These are phyloP conservation scores for Amanita inopinata DNA, from an alignment of 768 basidiomycete genomes.

Conservation along the genomic window DNA sequence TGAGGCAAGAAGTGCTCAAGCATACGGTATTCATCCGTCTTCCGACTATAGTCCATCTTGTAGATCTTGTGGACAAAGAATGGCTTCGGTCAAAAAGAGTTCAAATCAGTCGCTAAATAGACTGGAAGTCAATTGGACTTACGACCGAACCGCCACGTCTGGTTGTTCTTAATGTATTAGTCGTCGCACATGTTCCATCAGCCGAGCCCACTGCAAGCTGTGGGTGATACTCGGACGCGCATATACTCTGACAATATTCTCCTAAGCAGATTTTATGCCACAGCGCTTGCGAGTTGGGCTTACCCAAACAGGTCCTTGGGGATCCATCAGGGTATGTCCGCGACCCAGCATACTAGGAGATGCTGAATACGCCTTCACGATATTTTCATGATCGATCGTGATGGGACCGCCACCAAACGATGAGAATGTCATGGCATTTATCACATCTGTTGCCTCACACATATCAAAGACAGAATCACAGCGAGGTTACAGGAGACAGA, in stretches of 20 bases:
- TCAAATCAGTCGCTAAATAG: too few relatives aligned
- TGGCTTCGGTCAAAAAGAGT: constrained; percentile 33
- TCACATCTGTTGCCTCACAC: constrained; percentile 44
- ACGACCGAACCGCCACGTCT: constrained; percentile 67
- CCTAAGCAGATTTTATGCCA: not conserved
- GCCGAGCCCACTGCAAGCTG: constrained; percentile 75
- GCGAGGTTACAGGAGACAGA: constrained; percentile 19
- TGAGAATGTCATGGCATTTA: constrained; percentile 58
- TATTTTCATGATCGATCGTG: constrained; percentile 78
- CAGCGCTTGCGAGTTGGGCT: constrained; percentile 15
- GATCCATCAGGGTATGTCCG: constrained; percentile 63
- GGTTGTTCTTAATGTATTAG: constrained; percentile 58
- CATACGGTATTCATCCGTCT: constrained; percentile 71
- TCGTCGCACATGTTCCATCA: constrained; percentile 75
- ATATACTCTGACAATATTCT: constrained; percentile 41
- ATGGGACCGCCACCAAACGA: constrained; percentile 59
- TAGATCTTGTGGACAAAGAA: constrained; percentile 74
- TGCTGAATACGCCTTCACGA: constrained; percentile 64
- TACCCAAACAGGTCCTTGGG: constrained; percentile 80
- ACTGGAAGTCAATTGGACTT: constrained; percentile 19
- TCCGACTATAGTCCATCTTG: constrained; percentile 81
- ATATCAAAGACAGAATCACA: constrained; percentile 2
- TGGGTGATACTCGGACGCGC: constrained; percentile 78
- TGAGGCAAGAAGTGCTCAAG: constrained; percentile 78
- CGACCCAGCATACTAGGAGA: constrained; percentile 66